phyloP scores from a whole-genome alignment of 2,329 filamentous ascomycete genomes.

The Pseudogymnoascus sp. region DNA sequence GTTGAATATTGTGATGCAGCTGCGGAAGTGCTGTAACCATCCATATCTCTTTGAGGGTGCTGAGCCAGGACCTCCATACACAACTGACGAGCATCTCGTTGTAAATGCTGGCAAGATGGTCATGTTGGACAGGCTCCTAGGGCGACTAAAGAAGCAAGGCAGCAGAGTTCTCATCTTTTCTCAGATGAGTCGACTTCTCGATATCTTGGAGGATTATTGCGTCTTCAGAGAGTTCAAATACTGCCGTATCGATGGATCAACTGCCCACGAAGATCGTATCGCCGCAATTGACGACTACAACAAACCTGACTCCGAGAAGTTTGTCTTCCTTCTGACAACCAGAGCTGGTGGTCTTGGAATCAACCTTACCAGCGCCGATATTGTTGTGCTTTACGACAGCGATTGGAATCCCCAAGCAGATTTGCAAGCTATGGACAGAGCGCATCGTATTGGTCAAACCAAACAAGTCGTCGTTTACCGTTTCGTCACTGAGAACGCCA shows the following conservation, averaged over 20 bases:
- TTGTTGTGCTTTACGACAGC: conserved; percentile 92
- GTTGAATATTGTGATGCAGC: conserved; percentile 98
- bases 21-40: conserved; percentile 98
- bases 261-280: conserved; percentile 95
- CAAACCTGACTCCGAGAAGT: conserved; percentile 89
- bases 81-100: conserved; percentile 91
- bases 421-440: conserved; percentile 96
- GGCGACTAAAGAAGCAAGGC: conserved; percentile 72
- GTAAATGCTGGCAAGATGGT: conserved; percentile 96
- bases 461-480: conserved; percentile 96
- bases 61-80: conserved; percentile 94
- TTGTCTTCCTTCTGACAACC: conserved; percentile 90
- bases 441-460: conserved; percentile 95
- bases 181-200: conserved; percentile 94
- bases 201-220: conserved; percentile 97
- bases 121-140: conserved; percentile 85
- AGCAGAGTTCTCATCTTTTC: conserved; percentile 98
- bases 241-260: conserved; percentile 93
- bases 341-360: conserved; percentile 93
- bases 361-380: conserved; percentile 90
- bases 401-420: conserved; percentile 99
- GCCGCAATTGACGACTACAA: conserved; percentile 98
- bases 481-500: conserved; percentile 95
- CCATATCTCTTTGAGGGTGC: conserved; percentile 97
- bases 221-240: conserved; percentile 93